Evolutionary conservation across 768 basidiomycete genomes (phyloP).

Genomic region (Coprinopsis sp.): DNA sequence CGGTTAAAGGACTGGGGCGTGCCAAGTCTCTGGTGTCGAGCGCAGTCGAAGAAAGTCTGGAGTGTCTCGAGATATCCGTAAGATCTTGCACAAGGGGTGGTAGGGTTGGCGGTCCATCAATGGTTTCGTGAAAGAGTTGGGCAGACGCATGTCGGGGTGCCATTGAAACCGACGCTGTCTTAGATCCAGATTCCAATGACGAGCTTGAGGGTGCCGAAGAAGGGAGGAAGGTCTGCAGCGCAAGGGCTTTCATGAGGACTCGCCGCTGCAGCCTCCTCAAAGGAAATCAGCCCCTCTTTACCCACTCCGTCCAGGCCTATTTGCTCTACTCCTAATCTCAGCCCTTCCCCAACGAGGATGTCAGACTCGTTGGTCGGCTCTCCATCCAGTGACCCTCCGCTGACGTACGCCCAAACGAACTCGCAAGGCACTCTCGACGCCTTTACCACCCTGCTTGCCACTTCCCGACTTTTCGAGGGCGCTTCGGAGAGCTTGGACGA

Average conservation of each 20-base stretch:
- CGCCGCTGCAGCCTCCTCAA: constrained; percentile 58
- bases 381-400: constrained; percentile 57
- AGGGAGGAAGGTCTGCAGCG: constrained; percentile 74
- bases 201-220: constrained; percentile 48
- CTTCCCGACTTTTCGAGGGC: too few species aligned
- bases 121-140: constrained; percentile 29
- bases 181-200: constrained; percentile 46
- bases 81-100: constrained; percentile 11
- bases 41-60: constrained; percentile 38
- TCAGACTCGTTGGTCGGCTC: constrained; percentile 38
- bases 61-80: constrained; percentile 33
- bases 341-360: constrained; percentile 61
- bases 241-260: constrained; percentile 68
- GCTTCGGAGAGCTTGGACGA: constrained; percentile 16
- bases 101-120: constrained; percentile 17
- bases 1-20: constrained; percentile 15
- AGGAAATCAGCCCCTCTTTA: constrained; percentile 40
- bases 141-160: constrained; percentile 47
- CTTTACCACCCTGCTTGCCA: constrained; percentile 69
- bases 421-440: constrained; percentile 68
- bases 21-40: constrained; percentile 38
- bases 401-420: constrained; percentile 74
- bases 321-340: constrained; percentile 48
- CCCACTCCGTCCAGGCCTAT: constrained; percentile 57
- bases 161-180: constrained; percentile 39